phyloP scores from a whole-genome alignment of 495 filamentous ascomycete species.

The Tuber microsphaerosporum region DNA sequence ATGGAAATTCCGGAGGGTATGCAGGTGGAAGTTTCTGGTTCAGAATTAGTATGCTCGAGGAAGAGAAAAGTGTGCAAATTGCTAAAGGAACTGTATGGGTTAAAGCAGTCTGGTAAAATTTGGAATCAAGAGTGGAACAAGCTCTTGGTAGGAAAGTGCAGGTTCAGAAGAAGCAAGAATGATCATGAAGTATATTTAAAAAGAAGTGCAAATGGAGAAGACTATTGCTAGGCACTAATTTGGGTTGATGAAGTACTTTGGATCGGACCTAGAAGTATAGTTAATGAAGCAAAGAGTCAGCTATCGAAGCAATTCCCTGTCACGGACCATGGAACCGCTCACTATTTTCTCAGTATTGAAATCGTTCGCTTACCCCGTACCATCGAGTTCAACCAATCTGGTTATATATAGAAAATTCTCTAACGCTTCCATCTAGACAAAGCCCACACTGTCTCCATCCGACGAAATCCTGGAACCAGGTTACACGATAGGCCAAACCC shows the following conservation, averaged over 20 bases:
- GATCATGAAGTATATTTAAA: background rate
- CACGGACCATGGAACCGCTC: too few species aligned
- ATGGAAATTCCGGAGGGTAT: background rate
- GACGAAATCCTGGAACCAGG: background rate
- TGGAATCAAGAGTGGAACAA: background rate
- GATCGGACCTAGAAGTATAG: background rate
- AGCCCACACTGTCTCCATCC: background rate
- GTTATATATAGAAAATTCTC: background rate
- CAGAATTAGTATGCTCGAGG: too few species aligned
- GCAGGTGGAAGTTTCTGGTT: background rate
- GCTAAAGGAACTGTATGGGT: background rate
- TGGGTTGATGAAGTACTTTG: background rate
- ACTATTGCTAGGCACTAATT: background rate
- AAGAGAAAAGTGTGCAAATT: background rate
- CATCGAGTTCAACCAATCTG: too few species aligned
- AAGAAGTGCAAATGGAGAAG: background rate
- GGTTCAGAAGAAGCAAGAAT: background rate
- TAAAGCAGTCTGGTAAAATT: background rate
- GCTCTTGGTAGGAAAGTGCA: background rate
- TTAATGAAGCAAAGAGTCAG: background rate
- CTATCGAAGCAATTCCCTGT: too few species aligned
- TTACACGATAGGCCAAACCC: too few species aligned
- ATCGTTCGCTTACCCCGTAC: too few species aligned
- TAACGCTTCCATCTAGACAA: rapidly evolving
- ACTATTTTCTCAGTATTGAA: too few species aligned